Evolutionary conservation across 768 basidiomycete species (phyloP).

Genomic region (Cantharellus anzutake): DNA sequence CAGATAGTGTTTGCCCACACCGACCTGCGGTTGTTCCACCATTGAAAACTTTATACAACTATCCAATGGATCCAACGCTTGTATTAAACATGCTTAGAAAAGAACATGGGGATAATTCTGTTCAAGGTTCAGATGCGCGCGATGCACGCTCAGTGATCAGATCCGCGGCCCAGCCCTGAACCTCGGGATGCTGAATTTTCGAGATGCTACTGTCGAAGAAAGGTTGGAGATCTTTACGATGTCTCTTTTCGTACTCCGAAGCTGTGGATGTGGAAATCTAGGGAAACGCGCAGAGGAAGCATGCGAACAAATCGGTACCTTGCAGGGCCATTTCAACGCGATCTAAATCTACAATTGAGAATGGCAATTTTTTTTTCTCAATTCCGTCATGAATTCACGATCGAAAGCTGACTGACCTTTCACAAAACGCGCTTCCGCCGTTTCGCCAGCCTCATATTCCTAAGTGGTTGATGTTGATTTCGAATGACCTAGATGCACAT

Average conservation of each 20-base stretch:
- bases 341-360: constrained; percentile 42
- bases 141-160: constrained; percentile 30
- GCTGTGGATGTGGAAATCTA: constrained; percentile 23
- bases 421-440: constrained; percentile 65
- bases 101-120: too few relatives aligned
- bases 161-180: constrained; percentile 47
- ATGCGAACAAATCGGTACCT: constrained; percentile 23
- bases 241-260: constrained; percentile 44
- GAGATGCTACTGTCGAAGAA: constrained; percentile 76
- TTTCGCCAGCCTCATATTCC: constrained; percentile 69
- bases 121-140: neutral
- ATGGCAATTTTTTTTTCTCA: neutral
- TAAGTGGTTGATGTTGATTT: constrained; percentile 15
- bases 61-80: too few relatives aligned
- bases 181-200: constrained; percentile 47
- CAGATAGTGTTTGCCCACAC: constrained; percentile 85
- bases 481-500: neutral
- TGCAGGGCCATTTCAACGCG: constrained; percentile 78
- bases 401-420: constrained; percentile 32
- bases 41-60: constrained; percentile 24
- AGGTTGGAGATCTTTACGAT: constrained; percentile 31
- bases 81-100: too few relatives aligned
- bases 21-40: constrained; percentile 74
- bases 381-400: neutral
- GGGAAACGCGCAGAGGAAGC: neutral